Evolutionary conservation across 306 rosid species (phyloP).

Genomic region (Fragaria iinumae): DNA sequence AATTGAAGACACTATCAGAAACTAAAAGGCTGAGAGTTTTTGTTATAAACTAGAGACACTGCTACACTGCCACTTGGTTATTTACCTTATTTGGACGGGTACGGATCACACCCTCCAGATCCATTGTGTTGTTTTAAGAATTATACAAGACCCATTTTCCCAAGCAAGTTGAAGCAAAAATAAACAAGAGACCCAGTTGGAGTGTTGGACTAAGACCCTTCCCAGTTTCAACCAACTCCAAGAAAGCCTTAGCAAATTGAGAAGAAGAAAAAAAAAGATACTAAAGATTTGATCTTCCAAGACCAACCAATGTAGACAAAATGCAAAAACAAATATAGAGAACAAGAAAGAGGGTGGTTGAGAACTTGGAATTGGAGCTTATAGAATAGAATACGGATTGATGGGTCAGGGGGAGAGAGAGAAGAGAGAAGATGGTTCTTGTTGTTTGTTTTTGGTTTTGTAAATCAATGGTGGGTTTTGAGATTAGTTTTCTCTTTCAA

Average conservation of each 20-base stretch:
- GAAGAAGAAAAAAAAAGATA: not conserved
- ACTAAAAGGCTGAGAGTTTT: conserved; percentile 22
- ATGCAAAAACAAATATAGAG: conserved; percentile 37
- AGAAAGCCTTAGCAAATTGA: conserved; percentile 11
- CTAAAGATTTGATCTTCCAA: conserved; percentile 10
- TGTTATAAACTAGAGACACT: not conserved
- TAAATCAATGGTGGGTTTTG: not conserved
- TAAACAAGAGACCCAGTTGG: conserved; percentile 33
- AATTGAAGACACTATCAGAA: conserved; percentile 15
- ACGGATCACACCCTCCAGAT: conserved; percentile 62
- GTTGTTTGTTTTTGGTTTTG: not conserved
- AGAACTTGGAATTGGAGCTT: conserved; percentile 33
- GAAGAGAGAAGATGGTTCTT: not conserved
- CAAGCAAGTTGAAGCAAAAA: conserved; percentile 25
- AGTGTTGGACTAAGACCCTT: conserved; percentile 31
- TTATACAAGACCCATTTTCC: conserved; percentile 38
- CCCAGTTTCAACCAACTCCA: conserved; percentile 37
- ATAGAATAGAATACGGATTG: conserved; percentile 37
- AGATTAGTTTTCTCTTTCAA: conserved; percentile 6
- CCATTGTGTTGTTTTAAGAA: conserved; percentile 50
- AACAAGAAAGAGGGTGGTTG: conserved; percentile 34
- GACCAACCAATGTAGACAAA: conserved; percentile 55
- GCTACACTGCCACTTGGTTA: conserved; percentile 20
- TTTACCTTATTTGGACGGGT: conserved; percentile 65
- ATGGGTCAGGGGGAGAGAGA: conserved; percentile 19